phyloP scores from a whole-genome alignment of 768 basidiomycete species.

The Inosperma sp. region DNA sequence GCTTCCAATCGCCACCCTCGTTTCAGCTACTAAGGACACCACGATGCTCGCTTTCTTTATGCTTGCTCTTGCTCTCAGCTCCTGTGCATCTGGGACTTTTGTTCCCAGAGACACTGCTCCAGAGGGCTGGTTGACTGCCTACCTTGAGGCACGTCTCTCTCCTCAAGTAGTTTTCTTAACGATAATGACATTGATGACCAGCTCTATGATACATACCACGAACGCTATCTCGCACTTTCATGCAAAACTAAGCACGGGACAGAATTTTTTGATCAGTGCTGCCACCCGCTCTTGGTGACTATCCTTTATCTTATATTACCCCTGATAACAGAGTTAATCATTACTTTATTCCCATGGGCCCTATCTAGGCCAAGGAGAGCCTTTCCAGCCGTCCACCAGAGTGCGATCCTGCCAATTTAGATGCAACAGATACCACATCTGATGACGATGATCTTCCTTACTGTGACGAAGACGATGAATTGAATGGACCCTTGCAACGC shows the following conservation, averaged over 20 bases:
- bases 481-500: conserved; percentile 4
- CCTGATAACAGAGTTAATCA: conserved; percentile 3
- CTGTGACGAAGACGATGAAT: conserved; percentile 20
- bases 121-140: conserved; percentile 37
- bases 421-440: background rate
- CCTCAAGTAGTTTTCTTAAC: conserved; percentile 4
- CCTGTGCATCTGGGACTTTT: conserved; percentile 37
- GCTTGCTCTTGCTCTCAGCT: conserved; percentile 40
- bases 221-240: conserved; percentile 54
- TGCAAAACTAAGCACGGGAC: conserved; percentile 47
- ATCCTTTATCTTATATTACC: background rate
- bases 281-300: conserved; percentile 63
- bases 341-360: conserved; percentile 2
- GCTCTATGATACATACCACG: conserved; percentile 54
- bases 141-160: conserved; percentile 38
- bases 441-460: conserved; percentile 22
- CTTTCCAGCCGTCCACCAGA: conserved; percentile 45
- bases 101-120: conserved; percentile 40
- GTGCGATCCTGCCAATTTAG: conserved; percentile 41
- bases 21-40: conserved; percentile 17
- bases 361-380: conserved; percentile 45
- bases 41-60: conserved; percentile 39
- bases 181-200: conserved; percentile 20
- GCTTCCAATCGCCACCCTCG: conserved; percentile 14
- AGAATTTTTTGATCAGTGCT: conserved; percentile 62